Conservation (phyloP, 345 rosid species). For the Leavenworthia alabamica region DNA sequence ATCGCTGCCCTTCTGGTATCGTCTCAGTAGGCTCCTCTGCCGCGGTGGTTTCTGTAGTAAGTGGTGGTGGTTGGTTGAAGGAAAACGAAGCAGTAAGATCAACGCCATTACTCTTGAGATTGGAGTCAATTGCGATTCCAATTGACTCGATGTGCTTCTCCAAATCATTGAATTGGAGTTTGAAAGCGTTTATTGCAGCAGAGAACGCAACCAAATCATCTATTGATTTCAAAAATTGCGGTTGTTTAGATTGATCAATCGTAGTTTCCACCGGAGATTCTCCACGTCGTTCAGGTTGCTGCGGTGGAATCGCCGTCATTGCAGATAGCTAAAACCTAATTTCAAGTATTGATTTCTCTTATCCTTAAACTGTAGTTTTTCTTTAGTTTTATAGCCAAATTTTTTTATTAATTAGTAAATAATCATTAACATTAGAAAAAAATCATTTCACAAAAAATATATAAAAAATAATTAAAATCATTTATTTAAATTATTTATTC, state of each 20-base stretch:
- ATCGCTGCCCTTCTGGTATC: constrained; percentile 16
- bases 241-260: constrained; percentile 6
- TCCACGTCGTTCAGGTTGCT: neutral
- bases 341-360: too few species aligned
- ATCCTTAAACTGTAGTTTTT: too few species aligned
- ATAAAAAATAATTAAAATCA: too few species aligned
- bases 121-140: constrained; percentile 36
- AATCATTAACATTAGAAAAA: too few species aligned
- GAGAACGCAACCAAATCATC: constrained; percentile 35
- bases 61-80: neutral
- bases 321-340: too few species aligned
- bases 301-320: too few species aligned
- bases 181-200: constrained; percentile 39
- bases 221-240: constrained; percentile 37
- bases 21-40: neutral
- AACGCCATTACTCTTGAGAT: constrained; percentile 19
- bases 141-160: constrained; percentile 47
- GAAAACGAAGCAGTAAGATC: neutral
- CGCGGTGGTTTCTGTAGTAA: neutral
- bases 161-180: constrained; percentile 43
- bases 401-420: too few species aligned
- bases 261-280: neutral
- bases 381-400: too few species aligned
- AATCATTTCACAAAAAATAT: too few species aligned
- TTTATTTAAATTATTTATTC: too few species aligned